Evolutionary conservation across 257 asterid genomes (phyloP).

Genomic region (Solanum medicagineum): DNA sequence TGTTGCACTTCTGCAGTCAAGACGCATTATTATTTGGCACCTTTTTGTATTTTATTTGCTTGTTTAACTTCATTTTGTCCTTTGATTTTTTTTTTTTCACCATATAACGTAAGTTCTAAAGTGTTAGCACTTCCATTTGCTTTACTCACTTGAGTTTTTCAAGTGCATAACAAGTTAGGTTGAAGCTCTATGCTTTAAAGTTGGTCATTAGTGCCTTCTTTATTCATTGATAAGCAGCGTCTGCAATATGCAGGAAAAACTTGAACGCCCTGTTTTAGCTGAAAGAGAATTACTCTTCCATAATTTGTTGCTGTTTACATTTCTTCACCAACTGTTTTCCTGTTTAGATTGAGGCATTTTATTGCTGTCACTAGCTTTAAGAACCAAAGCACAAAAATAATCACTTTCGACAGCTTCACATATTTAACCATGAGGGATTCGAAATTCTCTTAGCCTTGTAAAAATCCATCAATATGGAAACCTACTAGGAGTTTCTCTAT

Average conservation of each 20-base stretch:
- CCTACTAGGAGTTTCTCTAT: background rate
- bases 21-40: background rate
- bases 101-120: background rate
- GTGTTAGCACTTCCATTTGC: background rate
- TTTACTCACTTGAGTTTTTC: background rate
- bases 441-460: background rate
- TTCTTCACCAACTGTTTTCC: too few species aligned
- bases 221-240: background rate
- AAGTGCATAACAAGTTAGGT: background rate
- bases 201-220: background rate
- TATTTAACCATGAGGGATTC: background rate
- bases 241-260: background rate
- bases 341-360: background rate
- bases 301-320: too few species aligned
- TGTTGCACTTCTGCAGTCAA: background rate
- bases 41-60: background rate
- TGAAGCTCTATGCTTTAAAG: background rate
- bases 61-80: background rate
- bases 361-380: background rate
- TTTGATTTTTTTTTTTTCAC: background rate
- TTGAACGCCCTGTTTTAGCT: background rate
- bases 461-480: background rate
- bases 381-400: background rate
- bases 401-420: background rate
- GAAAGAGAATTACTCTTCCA: too few species aligned